Evolutionary conservation across 768 basidiomycete species (phyloP).

Genomic region (Lentinula raphanica): DNA sequence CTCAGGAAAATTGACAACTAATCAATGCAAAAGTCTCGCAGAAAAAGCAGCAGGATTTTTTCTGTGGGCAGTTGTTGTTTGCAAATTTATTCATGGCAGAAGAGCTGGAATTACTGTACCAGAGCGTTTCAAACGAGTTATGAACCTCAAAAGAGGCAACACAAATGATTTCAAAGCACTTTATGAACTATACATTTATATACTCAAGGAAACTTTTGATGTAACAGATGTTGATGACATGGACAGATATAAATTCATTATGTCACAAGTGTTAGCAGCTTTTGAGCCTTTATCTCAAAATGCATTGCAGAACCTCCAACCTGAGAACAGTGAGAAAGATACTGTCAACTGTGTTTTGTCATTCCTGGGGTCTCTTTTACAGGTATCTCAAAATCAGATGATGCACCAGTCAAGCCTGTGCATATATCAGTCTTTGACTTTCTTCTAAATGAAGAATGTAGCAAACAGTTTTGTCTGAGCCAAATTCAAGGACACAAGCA

Average conservation of each 20-base stretch:
- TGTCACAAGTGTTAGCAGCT: background rate
- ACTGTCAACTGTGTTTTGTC: background rate
- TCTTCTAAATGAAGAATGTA: background rate
- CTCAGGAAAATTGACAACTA: background rate
- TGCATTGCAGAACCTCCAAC: background rate
- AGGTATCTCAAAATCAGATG: background rate
- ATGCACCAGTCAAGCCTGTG: background rate
- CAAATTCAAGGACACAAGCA: background rate
- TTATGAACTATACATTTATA: background rate
- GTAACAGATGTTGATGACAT: background rate
- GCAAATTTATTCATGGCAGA: background rate
- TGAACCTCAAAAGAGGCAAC: background rate
- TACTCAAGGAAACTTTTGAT: background rate
- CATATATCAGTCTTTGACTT: constrained; percentile 1
- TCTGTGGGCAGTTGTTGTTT: background rate
- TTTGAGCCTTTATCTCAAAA: background rate
- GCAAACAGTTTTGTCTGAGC: background rate
- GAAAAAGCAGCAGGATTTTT: background rate
- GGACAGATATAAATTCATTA: background rate
- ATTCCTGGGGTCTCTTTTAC: constrained; percentile 1
- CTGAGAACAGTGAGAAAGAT: background rate
- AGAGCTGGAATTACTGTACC: background rate
- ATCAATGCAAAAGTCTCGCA: background rate
- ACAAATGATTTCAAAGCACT: background rate
- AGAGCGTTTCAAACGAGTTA: background rate